Percentiles rank a stretch among this genome's conserved stretches.
phyloP scores from a whole-genome alignment of 2,329 filamentous ascomycete genomes.

The Dactylellina leptospora region DNA sequence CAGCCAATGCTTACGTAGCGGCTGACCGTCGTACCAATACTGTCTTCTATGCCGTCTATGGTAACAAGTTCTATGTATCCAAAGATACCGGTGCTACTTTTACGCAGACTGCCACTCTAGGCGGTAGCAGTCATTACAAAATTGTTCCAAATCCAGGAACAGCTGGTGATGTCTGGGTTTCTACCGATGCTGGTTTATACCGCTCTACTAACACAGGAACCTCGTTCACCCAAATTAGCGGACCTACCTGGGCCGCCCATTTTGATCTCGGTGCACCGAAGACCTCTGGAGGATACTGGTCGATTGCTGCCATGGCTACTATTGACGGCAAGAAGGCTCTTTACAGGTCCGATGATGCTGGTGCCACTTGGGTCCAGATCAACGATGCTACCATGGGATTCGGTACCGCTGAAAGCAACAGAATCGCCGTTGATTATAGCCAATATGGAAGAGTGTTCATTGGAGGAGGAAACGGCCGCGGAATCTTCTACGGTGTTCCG shows the following conservation, averaged over 20 bases:
- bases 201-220: conserved; percentile 66
- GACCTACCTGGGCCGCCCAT: conserved; percentile 51
- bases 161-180: conserved; percentile 71
- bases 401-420: conserved; percentile 54
- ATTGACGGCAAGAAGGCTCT: conserved; percentile 53
- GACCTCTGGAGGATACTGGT: conserved; percentile 53
- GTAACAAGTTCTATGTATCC: conserved; percentile 66
- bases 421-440: conserved; percentile 52
- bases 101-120: conserved; percentile 59
- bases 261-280: conserved; percentile 55
- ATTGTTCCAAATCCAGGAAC: conserved; percentile 68
- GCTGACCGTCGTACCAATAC: conserved; percentile 67
- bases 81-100: conserved; percentile 65
- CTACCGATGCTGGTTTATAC: conserved; percentile 67
- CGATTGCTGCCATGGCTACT: conserved; percentile 54
- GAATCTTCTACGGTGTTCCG: conserved; percentile 54
- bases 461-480: conserved; percentile 55
- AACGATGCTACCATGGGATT: conserved; percentile 55
- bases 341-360: conserved; percentile 54
- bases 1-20: conserved; percentile 64
- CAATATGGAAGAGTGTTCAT: conserved; percentile 54
- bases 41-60: conserved; percentile 67
- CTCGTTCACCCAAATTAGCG: conserved; percentile 62
- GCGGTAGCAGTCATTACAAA: conserved; percentile 62
- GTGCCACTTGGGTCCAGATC: conserved; percentile 53